Conservation (phyloP, 129 eudicot genomes). For the Arctium lappa region DNA sequence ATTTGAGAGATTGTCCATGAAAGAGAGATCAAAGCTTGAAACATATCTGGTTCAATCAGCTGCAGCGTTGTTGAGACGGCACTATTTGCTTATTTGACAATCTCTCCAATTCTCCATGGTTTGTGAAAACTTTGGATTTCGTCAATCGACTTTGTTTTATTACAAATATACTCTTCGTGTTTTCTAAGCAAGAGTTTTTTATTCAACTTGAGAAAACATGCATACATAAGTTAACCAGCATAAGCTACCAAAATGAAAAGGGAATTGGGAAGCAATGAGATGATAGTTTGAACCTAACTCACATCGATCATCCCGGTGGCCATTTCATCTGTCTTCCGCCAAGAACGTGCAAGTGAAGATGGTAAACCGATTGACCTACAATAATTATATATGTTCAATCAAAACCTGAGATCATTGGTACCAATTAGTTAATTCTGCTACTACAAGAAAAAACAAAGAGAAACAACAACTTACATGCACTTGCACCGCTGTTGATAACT, state of each 20-base stretch:
- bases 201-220: too few relatives aligned
- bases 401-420: neutral
- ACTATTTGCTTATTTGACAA: too few relatives aligned
- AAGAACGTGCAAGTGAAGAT: constrained; percentile 85
- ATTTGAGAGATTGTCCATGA: too few relatives aligned
- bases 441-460: neutral
- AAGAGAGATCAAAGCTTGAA: too few relatives aligned
- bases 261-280: neutral
- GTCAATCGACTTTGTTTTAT: too few relatives aligned
- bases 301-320: constrained; percentile 68
- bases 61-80: too few relatives aligned
- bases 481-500: constrained; percentile 84
- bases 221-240: neutral
- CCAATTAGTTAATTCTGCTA: neutral
- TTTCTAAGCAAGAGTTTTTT: too few relatives aligned
- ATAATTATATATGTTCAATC: neutral
- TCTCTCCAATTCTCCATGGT: too few relatives aligned
- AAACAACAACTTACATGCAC: constrained; percentile 58
- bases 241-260: constrained; percentile 5
- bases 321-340: constrained; percentile 91
- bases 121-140: too few relatives aligned
- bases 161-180: too few relatives aligned
- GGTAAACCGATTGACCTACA: constrained; percentile 87
- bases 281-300: neutral
- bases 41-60: too few relatives aligned